Conservation (phyloP, 2,329 filamentous ascomycete genomes). For the Ophiostoma montium region DNA sequence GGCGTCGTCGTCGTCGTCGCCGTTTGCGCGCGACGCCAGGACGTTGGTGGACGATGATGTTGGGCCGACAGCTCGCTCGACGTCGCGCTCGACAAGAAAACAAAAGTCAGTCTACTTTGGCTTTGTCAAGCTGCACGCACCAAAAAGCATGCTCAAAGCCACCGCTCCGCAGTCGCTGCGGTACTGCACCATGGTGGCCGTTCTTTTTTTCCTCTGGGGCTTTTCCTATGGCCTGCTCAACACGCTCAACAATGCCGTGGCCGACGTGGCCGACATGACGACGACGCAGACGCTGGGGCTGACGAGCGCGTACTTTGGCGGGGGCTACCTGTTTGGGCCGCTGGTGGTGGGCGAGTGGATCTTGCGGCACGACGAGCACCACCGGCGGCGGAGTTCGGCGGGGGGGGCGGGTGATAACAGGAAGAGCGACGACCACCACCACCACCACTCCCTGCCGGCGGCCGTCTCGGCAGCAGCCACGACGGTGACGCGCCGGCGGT, state of each 20-base stretch:
- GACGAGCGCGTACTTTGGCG: slow-evolving; percentile 56
- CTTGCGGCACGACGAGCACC: slow-evolving; percentile 51
- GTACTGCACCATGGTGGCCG: slow-evolving; percentile 60
- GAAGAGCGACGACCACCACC: neutral
- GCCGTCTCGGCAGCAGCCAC: neutral
- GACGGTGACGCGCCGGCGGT: neutral
- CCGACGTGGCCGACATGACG: slow-evolving; percentile 46
- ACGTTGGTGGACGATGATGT: too few relatives aligned
- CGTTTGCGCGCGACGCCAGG: too few relatives aligned
- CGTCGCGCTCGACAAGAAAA: too few relatives aligned
- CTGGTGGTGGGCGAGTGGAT: slow-evolving; percentile 56
- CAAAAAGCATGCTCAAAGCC: slow-evolving; percentile 57
- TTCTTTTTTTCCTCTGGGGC: slow-evolving; percentile 74
- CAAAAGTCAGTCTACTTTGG: slow-evolving; percentile 35
- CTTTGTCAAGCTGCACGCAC: slow-evolving; percentile 56
- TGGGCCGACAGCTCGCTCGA: too few relatives aligned
- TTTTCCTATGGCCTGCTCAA: slow-evolving; percentile 81
- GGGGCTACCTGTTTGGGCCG: slow-evolving; percentile 55
- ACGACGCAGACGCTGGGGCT: slow-evolving; percentile 50
- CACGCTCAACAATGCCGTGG: slow-evolving; percentile 60
- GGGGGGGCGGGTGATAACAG: slow-evolving; percentile 8
- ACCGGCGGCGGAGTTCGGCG: slow-evolving; percentile 24
- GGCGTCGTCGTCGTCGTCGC: too few relatives aligned
- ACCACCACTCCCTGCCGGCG: neutral
- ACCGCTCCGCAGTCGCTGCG: slow-evolving; percentile 51